Base-by-base conservation (phyloP, 768 basidiomycete species). In the Mycena rebaudengoi region DNA sequence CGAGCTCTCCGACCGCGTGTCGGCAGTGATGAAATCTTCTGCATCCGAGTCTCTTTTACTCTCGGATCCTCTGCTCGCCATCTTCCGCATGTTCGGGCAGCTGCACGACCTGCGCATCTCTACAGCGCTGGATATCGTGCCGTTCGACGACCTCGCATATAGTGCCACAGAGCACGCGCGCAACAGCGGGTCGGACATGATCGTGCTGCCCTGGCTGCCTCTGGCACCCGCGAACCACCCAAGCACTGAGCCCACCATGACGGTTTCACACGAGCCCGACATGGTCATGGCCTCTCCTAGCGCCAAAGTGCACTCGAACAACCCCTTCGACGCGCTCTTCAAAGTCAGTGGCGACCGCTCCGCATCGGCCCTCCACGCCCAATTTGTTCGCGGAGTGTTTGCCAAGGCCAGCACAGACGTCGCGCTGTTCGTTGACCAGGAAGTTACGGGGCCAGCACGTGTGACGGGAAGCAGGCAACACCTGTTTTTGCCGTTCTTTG, bases 401-500 rank as follows among this genome's bases (percentile, higher is more conserved):
- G 78, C 86, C 1, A 86, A 89, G 56, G 84, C 90, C 7, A 78
- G 74, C 64, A 87, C 81, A 20, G 94, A 98, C 70, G 92, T 97
- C 21, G 95, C 89, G 1, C 76, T 99, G 11, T 95, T 91, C 71
- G 85, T 98, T 46, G 95, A 98, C 70, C 83, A 86, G 45, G 79
- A 82, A 57, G 78, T 80, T 53, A 69, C 77, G 51, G 69, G 76
- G 62, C 65, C 69, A 48, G 45, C n/a, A 1, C 29, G 67, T 10
- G 52, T 71, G 30, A 62, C 66, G 41, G 74, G 74, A 45, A 77
- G 77, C 39, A 74, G 70, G 10, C 84, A 88, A 70, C 92, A 94
- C 71, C 68, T 98, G 14, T 92, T 95, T 77, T 70, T 98, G 13
- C 92, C 95, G 0, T 98, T 98, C 85, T 92, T 95, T 73, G 97